These are phyloP conservation scores for Bipolaris sorokiniana DNA, from an alignment of 2,329 filamentous ascomycete genomes.

Conservation along the genomic window DNA sequence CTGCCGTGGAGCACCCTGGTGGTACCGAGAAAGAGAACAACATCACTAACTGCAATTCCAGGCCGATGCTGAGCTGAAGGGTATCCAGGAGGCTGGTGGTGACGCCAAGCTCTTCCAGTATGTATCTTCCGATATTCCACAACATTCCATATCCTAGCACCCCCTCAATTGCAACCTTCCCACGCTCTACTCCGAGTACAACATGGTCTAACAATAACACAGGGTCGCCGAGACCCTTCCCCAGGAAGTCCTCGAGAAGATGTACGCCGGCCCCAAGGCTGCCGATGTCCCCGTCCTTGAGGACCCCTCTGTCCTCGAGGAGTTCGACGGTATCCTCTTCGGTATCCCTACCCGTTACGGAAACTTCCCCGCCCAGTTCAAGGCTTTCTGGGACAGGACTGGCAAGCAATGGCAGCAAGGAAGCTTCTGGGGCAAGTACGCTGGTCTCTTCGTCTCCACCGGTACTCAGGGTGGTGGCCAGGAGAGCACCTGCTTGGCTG, in stretches of 20 bases:
- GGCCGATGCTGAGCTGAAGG: slow-evolving; percentile 91
- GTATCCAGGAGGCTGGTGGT: slow-evolving; percentile 87
- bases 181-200: background rate
- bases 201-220: slow-evolving; percentile 7
- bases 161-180: background rate
- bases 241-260: slow-evolving; percentile 82
- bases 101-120: slow-evolving; percentile 82
- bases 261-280: slow-evolving; percentile 84
- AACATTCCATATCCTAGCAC: background rate
- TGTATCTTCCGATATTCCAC: slow-evolving; percentile 32
- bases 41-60: slow-evolving; percentile 43
- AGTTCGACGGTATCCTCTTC: slow-evolving; percentile 88
- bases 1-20: background rate
- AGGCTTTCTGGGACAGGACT: slow-evolving; percentile 88
- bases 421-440: slow-evolving; percentile 84
- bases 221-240: slow-evolving; percentile 85
- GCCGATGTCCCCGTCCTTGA: slow-evolving; percentile 68
- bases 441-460: slow-evolving; percentile 90
- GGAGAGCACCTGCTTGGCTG: slow-evolving; percentile 80
- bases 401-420: slow-evolving; percentile 83
- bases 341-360: slow-evolving; percentile 96
- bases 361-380: slow-evolving; percentile 97
- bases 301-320: slow-evolving; percentile 65
- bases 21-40: slow-evolving; percentile 7
- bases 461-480: slow-evolving; percentile 84